Percentiles rank a stretch among this genome's conserved stretches.
phyloP scores from a whole-genome alignment of 2,329 filamentous ascomycete species.

The Talaromyces verruculosus region DNA sequence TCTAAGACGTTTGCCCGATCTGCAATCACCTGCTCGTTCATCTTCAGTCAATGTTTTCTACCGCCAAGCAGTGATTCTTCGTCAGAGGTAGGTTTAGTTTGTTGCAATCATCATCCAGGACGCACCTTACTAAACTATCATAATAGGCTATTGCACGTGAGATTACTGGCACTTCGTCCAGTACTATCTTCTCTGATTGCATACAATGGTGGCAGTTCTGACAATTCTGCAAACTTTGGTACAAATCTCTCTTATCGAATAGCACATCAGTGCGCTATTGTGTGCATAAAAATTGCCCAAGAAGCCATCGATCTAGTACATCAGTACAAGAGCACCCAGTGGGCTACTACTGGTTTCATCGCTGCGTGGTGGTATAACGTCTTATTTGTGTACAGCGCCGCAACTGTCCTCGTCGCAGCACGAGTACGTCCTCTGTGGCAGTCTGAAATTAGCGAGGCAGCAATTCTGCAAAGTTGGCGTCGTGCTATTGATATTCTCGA shows the following conservation, averaged over 20 bases:
- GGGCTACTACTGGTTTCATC: constrained; percentile 1
- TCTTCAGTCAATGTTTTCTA: too few species aligned
- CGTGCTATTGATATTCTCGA: constrained; percentile 11
- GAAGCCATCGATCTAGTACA: constrained; percentile 13
- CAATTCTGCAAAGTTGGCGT: constrained; percentile 5
- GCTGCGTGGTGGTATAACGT: constrained; percentile 16
- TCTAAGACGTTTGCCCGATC: constrained; percentile 3
- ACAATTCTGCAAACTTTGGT: neutral
- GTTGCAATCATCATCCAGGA: too few species aligned
- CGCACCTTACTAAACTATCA: neutral
- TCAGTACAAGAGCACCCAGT: neutral
- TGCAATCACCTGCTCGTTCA: neutral
- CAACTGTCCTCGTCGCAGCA: constrained; percentile 16
- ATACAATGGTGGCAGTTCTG: too few species aligned
- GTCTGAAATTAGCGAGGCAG: constrained; percentile 1
- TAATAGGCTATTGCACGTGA: too few species aligned
- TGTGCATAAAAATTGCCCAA: constrained; percentile 14
- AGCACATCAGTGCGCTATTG: constrained; percentile 12
- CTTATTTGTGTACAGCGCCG: constrained; percentile 14
- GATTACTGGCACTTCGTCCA: too few species aligned
- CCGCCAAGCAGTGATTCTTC: constrained; percentile 12
- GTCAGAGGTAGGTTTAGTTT: constrained; percentile 7
- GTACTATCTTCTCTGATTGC: too few species aligned
- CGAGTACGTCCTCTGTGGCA: neutral
- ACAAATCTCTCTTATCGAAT: constrained; percentile 10